phyloP scores from a whole-genome alignment of 176 grass and related monocot genomes.

The Saccharum spontaneum region DNA sequence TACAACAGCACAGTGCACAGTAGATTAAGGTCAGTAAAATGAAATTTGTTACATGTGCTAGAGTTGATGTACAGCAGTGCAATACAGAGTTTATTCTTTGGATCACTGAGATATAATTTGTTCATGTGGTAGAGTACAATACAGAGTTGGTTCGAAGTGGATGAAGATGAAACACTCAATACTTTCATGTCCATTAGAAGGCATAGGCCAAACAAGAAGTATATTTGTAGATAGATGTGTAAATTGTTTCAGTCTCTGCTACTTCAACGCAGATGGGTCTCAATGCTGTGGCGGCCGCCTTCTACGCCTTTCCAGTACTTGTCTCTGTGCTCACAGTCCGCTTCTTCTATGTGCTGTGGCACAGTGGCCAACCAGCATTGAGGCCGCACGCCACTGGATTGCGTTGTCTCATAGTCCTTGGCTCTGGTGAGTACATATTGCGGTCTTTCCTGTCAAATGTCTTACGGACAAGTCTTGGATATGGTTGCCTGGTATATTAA shows the following conservation, averaged over 20 bases:
- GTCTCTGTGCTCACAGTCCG: conserved; percentile 49
- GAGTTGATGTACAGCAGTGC: not conserved
- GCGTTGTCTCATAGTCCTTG: conserved; percentile 60
- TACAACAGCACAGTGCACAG: no score
- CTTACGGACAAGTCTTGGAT: not conserved
- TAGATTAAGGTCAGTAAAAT: no score
- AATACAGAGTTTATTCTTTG: not conserved
- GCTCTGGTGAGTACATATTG: conserved; percentile 49
- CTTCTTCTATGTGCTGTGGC: conserved; percentile 45
- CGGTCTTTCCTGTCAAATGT: not conserved
- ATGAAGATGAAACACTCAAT: not conserved
- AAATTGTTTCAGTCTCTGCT: not conserved
- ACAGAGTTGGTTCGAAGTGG: not conserved
- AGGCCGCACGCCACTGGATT: not conserved
- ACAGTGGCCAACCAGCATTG: conserved; percentile 35
- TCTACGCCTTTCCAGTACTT: conserved; percentile 36
- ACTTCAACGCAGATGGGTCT: conserved; percentile 13
- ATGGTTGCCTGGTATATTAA: not conserved
- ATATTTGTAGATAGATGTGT: not conserved
- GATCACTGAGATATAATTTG: not conserved
- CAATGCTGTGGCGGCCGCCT: not conserved
- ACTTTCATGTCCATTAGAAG: not conserved
- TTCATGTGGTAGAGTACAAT: not conserved
- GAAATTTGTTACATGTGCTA: no score
- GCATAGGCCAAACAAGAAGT: not conserved